phyloP scores from a whole-genome alignment of 106 monocot species.

The Dioscorea dumetorum region DNA sequence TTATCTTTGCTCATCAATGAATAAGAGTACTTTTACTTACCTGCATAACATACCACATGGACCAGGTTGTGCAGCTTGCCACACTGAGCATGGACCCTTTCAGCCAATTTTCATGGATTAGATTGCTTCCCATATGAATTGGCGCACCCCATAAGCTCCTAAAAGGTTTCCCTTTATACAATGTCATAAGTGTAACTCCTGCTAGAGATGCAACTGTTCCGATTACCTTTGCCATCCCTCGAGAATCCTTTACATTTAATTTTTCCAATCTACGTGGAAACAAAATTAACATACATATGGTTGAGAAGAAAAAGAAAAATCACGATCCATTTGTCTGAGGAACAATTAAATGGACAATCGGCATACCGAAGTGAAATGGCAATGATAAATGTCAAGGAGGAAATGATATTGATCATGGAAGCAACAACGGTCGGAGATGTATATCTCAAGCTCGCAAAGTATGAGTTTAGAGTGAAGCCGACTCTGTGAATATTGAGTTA shows the following conservation, averaged over 20 bases:
- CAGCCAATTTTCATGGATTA: conserved; percentile 57
- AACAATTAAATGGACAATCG: background rate
- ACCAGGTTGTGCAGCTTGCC: conserved; percentile 74
- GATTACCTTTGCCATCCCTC: conserved; percentile 63
- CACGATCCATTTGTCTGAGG: background rate
- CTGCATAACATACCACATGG: conserved; percentile 94
- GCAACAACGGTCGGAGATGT: conserved; percentile 76
- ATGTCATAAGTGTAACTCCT: conserved; percentile 80
- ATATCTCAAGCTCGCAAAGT: conserved; percentile 78
- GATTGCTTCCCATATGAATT: conserved; percentile 46
- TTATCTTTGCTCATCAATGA: background rate
- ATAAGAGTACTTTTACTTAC: conserved; percentile 6
- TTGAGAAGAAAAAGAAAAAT: background rate
- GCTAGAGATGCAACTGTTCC: conserved; percentile 71
- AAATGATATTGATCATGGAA: conserved; percentile 75
- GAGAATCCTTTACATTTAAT: conserved; percentile 44
- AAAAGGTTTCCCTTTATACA: conserved; percentile 66
- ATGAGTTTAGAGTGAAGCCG: conserved; percentile 81
- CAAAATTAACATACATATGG: no score
- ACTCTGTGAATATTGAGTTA: conserved; percentile 31
- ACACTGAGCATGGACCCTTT: conserved; percentile 64
- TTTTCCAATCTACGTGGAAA: conserved; percentile 49
- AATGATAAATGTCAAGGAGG: conserved; percentile 79
- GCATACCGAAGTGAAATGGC: conserved; percentile 64
- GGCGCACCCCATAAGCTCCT: conserved; percentile 38